phyloP scores from a whole-genome alignment of 441 rosid genomes.

The Pelargonium cotyledonis region DNA sequence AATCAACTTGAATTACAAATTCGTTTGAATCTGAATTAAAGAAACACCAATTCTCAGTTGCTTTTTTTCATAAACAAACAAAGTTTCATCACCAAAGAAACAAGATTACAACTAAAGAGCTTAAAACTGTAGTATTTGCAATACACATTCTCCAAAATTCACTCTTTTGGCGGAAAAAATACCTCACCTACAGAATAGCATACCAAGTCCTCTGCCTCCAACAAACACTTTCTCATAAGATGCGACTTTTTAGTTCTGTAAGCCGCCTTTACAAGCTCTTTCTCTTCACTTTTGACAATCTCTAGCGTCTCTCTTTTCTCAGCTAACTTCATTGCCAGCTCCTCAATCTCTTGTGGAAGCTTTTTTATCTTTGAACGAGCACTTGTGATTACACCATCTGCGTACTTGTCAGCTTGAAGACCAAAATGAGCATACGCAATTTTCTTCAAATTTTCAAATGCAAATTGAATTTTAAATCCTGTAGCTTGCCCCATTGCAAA shows the following conservation, averaged over 20 bases:
- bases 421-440: neutral
- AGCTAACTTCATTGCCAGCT: neutral
- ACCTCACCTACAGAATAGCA: neutral
- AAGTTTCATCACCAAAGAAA: no score
- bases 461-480: neutral
- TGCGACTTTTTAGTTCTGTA: neutral
- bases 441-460: neutral
- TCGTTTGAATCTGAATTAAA: no score
- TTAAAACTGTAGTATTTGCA: no score
- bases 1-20: no score
- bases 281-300: neutral
- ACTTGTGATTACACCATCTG: neutral
- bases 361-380: neutral
- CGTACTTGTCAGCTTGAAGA: neutral
- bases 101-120: no score
- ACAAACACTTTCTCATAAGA: neutral
- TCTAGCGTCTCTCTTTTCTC: neutral
- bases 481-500: neutral
- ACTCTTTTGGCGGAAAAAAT: neutral
- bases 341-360: neutral
- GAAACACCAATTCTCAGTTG: no score
- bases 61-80: no score
- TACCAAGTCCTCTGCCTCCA: neutral
- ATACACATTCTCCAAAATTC: neutral
- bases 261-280: neutral